phyloP scores from a whole-genome alignment of 306 rosid genomes.

The Dicorynia guianensis region DNA sequence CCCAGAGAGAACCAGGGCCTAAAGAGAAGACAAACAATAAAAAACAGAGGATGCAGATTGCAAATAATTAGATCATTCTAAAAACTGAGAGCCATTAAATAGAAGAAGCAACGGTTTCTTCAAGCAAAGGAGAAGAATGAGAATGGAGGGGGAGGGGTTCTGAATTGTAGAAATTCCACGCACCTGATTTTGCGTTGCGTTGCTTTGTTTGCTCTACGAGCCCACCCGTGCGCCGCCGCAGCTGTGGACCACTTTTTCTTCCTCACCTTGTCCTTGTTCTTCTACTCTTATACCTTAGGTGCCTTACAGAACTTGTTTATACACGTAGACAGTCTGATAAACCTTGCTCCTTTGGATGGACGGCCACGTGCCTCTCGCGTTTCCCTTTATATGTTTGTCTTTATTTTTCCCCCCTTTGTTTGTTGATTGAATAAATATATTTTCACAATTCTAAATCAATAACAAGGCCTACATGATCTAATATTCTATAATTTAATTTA shows the following conservation, averaged over 20 bases:
- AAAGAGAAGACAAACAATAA: background rate
- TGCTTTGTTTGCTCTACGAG: slow-evolving; percentile 41
- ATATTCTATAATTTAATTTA: no score
- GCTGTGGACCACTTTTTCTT: slow-evolving; percentile 15
- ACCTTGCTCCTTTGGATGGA: slow-evolving; percentile 40
- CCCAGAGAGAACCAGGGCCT: slow-evolving; percentile 3
- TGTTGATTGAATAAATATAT: no score
- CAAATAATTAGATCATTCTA: background rate
- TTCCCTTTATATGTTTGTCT: background rate
- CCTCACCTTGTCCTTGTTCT: background rate
- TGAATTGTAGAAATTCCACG: slow-evolving; percentile 38
- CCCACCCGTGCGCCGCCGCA: slow-evolving; percentile 57
- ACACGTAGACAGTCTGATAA: slow-evolving; percentile 53
- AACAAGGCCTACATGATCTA: no score
- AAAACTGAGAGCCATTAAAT: slow-evolving; percentile 25
- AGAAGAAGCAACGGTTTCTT: slow-evolving; percentile 1
- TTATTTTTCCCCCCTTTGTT: background rate
- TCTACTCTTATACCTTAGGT: background rate
- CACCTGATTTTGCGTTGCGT: slow-evolving; percentile 28
- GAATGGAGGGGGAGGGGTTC: background rate
- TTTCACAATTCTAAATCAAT: no score
- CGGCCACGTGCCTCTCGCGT: slow-evolving; percentile 60
- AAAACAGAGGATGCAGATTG: background rate
- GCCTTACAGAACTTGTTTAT: slow-evolving; percentile 9
- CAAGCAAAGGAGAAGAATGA: background rate